Evolutionary conservation across 108 stramenopile species (phyloP), one percentile per base, ranked within the genome.

Genomic region (Mayamaea pseudoterrestris): DNA sequence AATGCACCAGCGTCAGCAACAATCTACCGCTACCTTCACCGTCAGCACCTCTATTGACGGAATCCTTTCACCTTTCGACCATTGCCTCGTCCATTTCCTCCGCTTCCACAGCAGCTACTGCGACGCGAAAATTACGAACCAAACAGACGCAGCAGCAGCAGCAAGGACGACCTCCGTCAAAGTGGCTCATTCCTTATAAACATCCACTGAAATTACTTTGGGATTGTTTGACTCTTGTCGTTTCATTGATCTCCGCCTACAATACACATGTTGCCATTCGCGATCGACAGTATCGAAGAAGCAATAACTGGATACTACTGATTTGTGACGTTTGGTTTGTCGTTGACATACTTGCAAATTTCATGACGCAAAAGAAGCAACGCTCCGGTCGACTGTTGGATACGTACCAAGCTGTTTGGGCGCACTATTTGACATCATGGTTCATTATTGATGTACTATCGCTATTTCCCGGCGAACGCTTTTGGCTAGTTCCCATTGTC

Each of bases 401-500:
- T 29, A 73, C 73, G 47, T 63, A 70, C 17, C 71, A 64, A 27
- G 61, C 68, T n/a, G 77, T 90, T 17, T 82, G 80, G 73, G 87
- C 82, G 9, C 56, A 80, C 25, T 90, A 90, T 57, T 61, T 90
- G 27, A 84, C 83, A 6, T 76, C 87, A 6, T 90, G 87, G 87
- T 90, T 90, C 56, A 64, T 75, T 25, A 61, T 90, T 48, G 87
- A 90, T 55, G 65, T 60, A 8, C 41, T 90, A 18, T 66, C 74
- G 29, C 50, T 90, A 16, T 58, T 83, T 37, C 87, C 87, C 0
- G 83, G 87, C 72, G 87, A 90, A 49, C 27, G 64, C 3, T 55
- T 90, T 7, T 90, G 77, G 46, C 61, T 90, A 31, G 52, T 71
- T 49, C 87, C 87, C 3, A 55, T 90, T 24, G 73, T 84, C 47